These are phyloP conservation scores for Aspergillus spinulosporus DNA, from an alignment of 2,329 filamentous ascomycete genomes.

Conservation along the genomic window DNA sequence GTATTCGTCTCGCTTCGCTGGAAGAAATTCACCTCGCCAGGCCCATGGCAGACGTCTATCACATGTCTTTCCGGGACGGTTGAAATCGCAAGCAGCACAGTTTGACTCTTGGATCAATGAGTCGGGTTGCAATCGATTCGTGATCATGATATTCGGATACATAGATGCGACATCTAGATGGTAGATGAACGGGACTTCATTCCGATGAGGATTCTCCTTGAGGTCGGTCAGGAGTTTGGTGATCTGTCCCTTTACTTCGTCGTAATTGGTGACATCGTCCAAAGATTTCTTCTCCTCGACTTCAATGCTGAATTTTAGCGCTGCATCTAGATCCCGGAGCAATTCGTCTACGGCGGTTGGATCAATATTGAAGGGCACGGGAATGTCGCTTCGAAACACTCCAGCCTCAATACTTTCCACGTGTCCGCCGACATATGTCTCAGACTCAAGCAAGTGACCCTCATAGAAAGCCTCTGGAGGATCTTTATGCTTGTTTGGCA, in stretches of 20 bases:
- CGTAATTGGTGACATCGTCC: conserved; percentile 77
- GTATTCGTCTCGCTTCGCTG: conserved; percentile 95
- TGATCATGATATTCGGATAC: conserved; percentile 99
- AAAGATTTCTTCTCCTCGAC: conserved; percentile 81
- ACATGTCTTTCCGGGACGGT: conserved; percentile 93
- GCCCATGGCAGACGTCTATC: conserved; percentile 93
- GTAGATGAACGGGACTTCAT: conserved; percentile 87
- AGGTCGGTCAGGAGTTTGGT: conserved; percentile 67
- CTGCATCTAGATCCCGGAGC: conserved; percentile 79
- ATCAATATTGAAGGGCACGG: conserved; percentile 91
- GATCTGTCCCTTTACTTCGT: conserved; percentile 83
- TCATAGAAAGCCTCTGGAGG: conserved; percentile 95
- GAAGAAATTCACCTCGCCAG: conserved; percentile 96
- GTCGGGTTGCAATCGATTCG: conserved; percentile 93
- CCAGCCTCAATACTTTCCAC: conserved; percentile 99
- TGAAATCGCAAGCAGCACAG: conserved; percentile 97
- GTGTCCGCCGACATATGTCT: conserved; percentile 97
- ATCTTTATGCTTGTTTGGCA: conserved; percentile 94
- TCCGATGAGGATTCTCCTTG: conserved; percentile 79
- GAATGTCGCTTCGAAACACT: conserved; percentile 93
- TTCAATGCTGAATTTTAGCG: conserved; percentile 81
- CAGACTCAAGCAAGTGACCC: conserved; percentile 90
- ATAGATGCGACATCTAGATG: conserved; percentile 98
- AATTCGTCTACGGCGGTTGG: conserved; percentile 86
- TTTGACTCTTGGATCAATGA: conserved; percentile 98